Percentiles rank a stretch among this genome's conserved stretches.
Evolutionary conservation across 73 alveolate genomes (phyloP).

Genomic region (Blepharisma stoltei): DNA sequence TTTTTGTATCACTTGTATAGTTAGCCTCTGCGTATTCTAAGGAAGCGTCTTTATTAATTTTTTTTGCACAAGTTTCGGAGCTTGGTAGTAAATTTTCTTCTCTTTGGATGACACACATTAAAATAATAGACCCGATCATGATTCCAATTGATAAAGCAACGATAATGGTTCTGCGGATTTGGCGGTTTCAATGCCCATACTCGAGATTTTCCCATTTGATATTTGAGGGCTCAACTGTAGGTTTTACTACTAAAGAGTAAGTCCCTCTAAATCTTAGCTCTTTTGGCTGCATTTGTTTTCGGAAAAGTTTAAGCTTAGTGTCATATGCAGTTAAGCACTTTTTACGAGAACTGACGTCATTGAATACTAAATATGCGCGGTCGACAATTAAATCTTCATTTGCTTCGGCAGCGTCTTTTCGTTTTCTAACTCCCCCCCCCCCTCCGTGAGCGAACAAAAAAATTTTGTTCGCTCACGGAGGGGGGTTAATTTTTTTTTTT

Average conservation of each 20-base stretch:
- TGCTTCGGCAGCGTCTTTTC: neutral
- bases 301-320: neutral
- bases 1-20: conserved; percentile 1
- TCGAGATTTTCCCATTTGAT: conserved; percentile 20
- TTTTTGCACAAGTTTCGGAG: neutral
- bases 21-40: neutral
- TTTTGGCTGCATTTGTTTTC: neutral
- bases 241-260: neutral
- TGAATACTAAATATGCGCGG: neutral
- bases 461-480: too few species aligned
- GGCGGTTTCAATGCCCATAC: neutral
- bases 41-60: neutral
- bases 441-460: too few species aligned
- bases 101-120: neutral
- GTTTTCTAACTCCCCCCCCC: too few species aligned
- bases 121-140: neutral
- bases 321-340: neutral
- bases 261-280: neutral
- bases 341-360: neutral
- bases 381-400: neutral
- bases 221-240: conserved; percentile 10
- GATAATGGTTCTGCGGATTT: conserved; percentile 19
- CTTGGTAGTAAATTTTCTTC: neutral
- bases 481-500: too few species aligned
- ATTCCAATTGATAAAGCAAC: neutral